Evolutionary conservation across 305 asterid genomes (phyloP).

Genomic region (Fraxinus xanthoxyloides): DNA sequence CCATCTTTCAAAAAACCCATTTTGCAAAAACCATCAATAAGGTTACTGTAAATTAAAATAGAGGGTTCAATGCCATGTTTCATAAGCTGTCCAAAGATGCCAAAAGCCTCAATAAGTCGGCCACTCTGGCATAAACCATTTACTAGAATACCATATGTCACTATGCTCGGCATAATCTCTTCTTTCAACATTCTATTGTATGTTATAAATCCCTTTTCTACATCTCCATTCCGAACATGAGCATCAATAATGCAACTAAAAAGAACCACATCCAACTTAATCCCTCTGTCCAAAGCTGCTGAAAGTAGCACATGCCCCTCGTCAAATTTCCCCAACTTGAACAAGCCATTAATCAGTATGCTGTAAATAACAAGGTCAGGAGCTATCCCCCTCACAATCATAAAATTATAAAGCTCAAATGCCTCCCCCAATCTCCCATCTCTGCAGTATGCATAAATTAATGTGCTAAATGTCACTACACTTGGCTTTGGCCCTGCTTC

Average conservation of each 20-base stretch:
- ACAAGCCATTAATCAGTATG: constrained; percentile 41
- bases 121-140: constrained; percentile 36
- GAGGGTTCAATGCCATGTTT: constrained; percentile 36
- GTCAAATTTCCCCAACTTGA: constrained; percentile 33
- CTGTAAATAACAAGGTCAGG: constrained; percentile 43
- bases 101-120: constrained; percentile 33
- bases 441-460: constrained; percentile 31
- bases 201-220: constrained; percentile 25
- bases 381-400: constrained; percentile 31
- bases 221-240: constrained; percentile 29
- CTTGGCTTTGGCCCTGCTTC: constrained; percentile 41
- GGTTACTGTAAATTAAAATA: constrained; percentile 24
- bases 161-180: constrained; percentile 33
- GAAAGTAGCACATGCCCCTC: constrained; percentile 34
- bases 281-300: constrained; percentile 30
- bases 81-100: constrained; percentile 30
- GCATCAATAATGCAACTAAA: constrained; percentile 40
- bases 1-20: constrained; percentile 33
- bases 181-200: constrained; percentile 36
- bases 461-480: constrained; percentile 42
- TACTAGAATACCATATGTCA: constrained; percentile 39
- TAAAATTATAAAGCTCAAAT: constrained; percentile 31
- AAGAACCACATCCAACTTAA: constrained; percentile 37
- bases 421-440: constrained; percentile 36
- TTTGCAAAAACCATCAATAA: constrained; percentile 40